These are phyloP conservation scores for Solanum chilense DNA, from an alignment of 257 asterid genomes.

Conservation along the genomic window DNA sequence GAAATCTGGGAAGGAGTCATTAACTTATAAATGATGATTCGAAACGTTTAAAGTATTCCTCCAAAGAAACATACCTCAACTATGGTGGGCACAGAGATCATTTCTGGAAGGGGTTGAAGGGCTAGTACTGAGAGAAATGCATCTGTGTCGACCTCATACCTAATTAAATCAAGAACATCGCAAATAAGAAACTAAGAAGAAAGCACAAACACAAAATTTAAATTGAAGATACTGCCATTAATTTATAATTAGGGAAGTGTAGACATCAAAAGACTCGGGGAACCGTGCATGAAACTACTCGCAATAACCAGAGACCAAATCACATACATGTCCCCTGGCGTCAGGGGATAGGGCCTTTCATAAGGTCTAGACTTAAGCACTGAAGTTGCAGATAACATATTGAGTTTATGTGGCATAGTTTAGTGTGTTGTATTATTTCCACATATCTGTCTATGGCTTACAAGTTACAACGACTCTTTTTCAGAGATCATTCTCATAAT, in stretches of 20 bases:
- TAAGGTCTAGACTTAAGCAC: background rate
- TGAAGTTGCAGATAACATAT: background rate
- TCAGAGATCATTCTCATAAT: background rate
- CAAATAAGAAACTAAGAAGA: background rate
- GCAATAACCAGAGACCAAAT: background rate
- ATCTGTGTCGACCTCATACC: slow-evolving; percentile 94
- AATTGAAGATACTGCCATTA: background rate
- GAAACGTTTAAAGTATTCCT: background rate
- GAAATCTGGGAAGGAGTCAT: background rate
- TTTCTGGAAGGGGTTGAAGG: slow-evolving; percentile 77
- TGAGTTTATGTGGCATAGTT: background rate
- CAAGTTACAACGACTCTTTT: background rate
- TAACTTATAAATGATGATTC: background rate
- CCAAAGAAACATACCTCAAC: slow-evolving; percentile 58
- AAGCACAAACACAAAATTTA: background rate
- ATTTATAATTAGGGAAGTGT: background rate
- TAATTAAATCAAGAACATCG: slow-evolving; percentile 10
- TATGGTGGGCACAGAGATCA: slow-evolving; percentile 73
- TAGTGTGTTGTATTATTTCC: background rate
- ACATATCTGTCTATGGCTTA: background rate
- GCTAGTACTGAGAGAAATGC: slow-evolving; percentile 94
- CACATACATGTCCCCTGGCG: background rate
- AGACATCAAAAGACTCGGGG: background rate
- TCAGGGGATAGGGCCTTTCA: background rate
- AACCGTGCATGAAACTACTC: background rate